phyloP scores from a whole-genome alignment of 805 yeast species.

The Schwanniomyces polymorphus region DNA sequence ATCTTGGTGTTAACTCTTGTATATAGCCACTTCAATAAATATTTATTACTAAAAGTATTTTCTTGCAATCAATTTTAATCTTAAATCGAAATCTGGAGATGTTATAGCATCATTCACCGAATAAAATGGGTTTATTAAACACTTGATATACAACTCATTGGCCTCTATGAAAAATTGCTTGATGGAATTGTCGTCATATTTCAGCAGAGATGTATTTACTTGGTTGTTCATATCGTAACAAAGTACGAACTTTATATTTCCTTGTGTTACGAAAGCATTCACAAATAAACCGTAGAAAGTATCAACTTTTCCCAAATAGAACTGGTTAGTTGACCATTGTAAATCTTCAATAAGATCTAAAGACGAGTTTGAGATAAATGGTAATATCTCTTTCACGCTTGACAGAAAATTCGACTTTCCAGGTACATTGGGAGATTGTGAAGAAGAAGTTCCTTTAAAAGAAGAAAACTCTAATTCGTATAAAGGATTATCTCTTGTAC shows the following conservation, averaged over 20 bases:
- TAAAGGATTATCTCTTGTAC: slow-evolving; percentile 80
- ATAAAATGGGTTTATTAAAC: slow-evolving; percentile 85
- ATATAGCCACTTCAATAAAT: not conserved
- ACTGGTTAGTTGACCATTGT: slow-evolving; percentile 71
- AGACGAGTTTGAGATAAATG: slow-evolving; percentile 86
- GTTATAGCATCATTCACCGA: slow-evolving; percentile 70
- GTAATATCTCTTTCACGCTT: slow-evolving; percentile 76
- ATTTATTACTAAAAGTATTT: slow-evolving; percentile 56
- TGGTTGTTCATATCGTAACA: slow-evolving; percentile 48
- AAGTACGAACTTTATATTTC: slow-evolving; percentile 79
- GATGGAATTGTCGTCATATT: slow-evolving; percentile 65
- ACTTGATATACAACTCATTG: slow-evolving; percentile 85
- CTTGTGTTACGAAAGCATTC: slow-evolving; percentile 86
- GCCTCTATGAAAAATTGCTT: slow-evolving; percentile 82
- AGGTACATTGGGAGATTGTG: slow-evolving; percentile 16
- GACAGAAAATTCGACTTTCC: slow-evolving; percentile 66
- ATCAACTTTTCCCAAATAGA: slow-evolving; percentile 78
- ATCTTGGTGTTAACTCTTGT: not conserved
- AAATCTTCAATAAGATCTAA: slow-evolving; percentile 88
- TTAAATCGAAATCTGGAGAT: slow-evolving; percentile 72
- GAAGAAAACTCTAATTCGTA: slow-evolving; percentile 88
- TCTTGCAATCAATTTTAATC: slow-evolving; percentile 68
- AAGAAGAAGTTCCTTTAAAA: slow-evolving; percentile 35
- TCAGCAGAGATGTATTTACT: slow-evolving; percentile 21
- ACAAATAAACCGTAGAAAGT: slow-evolving; percentile 78